phyloP scores from a whole-genome alignment of 805 yeast species.

The Yarrowia keelungensis region DNA sequence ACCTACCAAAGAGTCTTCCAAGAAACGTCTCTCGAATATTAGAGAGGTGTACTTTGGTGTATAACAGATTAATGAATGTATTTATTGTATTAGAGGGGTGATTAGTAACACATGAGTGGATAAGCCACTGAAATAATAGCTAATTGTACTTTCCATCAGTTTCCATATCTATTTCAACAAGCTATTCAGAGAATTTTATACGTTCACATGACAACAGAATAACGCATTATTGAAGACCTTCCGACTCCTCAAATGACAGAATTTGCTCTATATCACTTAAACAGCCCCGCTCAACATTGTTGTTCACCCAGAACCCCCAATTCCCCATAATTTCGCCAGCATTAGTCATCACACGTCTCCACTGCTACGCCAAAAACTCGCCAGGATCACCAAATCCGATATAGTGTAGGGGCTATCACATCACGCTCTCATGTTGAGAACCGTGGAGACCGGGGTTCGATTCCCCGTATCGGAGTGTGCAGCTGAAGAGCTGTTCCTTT shows the following conservation, averaged over 20 bases:
- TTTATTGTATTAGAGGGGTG: background rate
- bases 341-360: background rate
- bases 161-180: no score
- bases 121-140: no score
- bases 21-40: constrained; percentile 19
- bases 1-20: constrained; percentile 12
- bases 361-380: background rate
- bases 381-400: constrained; percentile 11
- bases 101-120: no score
- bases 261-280: no score
- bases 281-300: no score
- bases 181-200: no score
- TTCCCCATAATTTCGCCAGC: background rate
- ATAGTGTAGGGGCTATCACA: constrained; percentile 39
- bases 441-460: constrained; percentile 40
- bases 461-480: constrained; percentile 37
- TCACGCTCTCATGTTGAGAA: constrained; percentile 38
- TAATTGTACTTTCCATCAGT: no score
- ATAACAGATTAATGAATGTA: constrained; percentile 1
- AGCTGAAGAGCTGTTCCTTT: constrained; percentile 1
- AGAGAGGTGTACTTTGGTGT: constrained; percentile 29
- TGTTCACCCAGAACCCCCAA: no score
- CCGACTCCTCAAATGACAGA: no score
- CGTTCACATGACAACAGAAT: no score
- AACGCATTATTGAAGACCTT: no score